Base-by-base conservation (phyloP, 2,329 filamentous ascomycete species). In the Xylariaceae sp. region DNA sequence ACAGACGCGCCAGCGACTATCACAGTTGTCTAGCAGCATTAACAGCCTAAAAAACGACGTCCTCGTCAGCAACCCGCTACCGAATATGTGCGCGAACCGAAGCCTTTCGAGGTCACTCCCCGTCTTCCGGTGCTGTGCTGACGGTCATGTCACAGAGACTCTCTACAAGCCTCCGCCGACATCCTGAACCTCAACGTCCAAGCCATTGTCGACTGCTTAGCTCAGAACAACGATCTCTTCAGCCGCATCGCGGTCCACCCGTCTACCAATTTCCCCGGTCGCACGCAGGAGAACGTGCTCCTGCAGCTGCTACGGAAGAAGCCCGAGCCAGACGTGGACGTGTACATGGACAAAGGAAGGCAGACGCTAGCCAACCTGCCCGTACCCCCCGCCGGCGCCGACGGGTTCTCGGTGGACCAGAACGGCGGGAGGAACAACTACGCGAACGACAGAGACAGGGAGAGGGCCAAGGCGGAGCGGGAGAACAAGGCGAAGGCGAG, bases 251-350 rank as follows among this genome's bases (percentile, higher is more conserved):
- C 85, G 47, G 76, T 85, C 15, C 87, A 85, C 56, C 88, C 88
- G 0, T 78, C 81, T 9, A 84, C 86, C 2, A 80, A 81, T 59
- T 92, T 77, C 62, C 88, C 78, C 4, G 83, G 78, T 26, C 81
- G 74, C 51, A 81, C 74, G 4, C 79, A 86, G 43, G 78, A 84
- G 59, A 65, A 61, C 34, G 70, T 86, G 3, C 71, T 90, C 1
- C 70, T 76, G 17, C 76, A 83, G 52, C 69, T 94, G 2, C 68
- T 94, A 21, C 81, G 87, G 27, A 94, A 92, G 64, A 92, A 92
- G 59, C 73, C 88, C 34, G 87, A 92, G 50, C 85, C 86, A 0
- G 72, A 77, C 16, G 80, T 88, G 13, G 85, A 89, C 57, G 78
- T 81, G 40, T 81, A 83, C 65, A 79, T 90, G 17, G 74, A 78